Evolutionary conservation across 1,284 basidiomycete genomes (phyloP).

Genomic region (Ustilago tritici): DNA sequence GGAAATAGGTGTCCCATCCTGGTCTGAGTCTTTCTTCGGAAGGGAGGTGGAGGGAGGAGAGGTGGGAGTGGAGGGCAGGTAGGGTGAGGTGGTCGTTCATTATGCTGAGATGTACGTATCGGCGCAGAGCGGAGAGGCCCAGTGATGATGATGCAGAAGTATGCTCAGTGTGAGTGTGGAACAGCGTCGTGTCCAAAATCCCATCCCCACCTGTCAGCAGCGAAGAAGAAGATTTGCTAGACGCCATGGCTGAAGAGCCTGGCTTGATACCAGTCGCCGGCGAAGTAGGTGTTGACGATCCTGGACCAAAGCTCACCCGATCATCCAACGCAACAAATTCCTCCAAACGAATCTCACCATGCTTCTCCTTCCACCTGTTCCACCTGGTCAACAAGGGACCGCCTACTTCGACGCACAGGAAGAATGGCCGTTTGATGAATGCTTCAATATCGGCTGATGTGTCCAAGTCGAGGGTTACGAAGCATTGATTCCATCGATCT

Average conservation of each 20-base stretch:
- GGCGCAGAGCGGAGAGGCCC: slow-evolving; percentile 25
- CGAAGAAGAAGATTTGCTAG: slow-evolving; percentile 9
- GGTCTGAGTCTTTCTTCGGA: slow-evolving; percentile 80
- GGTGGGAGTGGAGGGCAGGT: slow-evolving; percentile 75
- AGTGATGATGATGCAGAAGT: not conserved
- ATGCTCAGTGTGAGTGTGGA: slow-evolving; percentile 20
- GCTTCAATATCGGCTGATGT: slow-evolving; percentile 75
- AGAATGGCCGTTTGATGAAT: slow-evolving; percentile 90
- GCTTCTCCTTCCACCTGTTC: slow-evolving; percentile 33
- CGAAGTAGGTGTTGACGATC: not conserved
- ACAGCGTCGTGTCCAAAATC: slow-evolving; percentile 17
- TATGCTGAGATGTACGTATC: slow-evolving; percentile 75
- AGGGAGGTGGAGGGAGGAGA: slow-evolving; percentile 80
- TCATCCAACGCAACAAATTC: slow-evolving; percentile 65
- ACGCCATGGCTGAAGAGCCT: slow-evolving; percentile 11
- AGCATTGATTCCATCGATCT: slow-evolving; percentile 81
- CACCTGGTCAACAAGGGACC: slow-evolving; percentile 77
- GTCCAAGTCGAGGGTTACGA: slow-evolving; percentile 82
- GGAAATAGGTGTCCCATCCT: slow-evolving; percentile 68
- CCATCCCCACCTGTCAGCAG: slow-evolving; percentile 26
- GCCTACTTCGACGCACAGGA: slow-evolving; percentile 86
- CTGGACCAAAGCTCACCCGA: slow-evolving; percentile 15
- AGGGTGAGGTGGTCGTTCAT: slow-evolving; percentile 78
- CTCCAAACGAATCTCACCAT: slow-evolving; percentile 40
- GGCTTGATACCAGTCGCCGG: slow-evolving; percentile 1